Percentiles rank a stretch among this genome's conserved stretches.
phyloP scores from a whole-genome alignment of 306 rosid species.

The Pterocarpus macrocarpus region DNA sequence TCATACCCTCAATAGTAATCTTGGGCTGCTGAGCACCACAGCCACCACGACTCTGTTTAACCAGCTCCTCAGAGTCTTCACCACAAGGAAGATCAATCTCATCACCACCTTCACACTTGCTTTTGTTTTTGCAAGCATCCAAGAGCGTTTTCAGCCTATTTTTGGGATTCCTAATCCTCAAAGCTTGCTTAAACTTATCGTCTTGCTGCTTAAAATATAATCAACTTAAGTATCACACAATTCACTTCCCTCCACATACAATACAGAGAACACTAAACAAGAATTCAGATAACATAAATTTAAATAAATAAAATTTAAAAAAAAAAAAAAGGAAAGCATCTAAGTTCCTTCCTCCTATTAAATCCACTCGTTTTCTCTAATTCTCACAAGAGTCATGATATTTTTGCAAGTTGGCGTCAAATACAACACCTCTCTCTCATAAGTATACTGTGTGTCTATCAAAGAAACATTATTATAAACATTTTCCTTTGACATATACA shows the following conservation, averaged over 20 bases:
- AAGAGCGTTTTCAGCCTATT: slow-evolving; percentile 75
- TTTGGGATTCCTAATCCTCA: slow-evolving; percentile 86
- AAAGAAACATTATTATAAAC: no score
- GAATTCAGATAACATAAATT: neutral
- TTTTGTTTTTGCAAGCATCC: slow-evolving; percentile 90
- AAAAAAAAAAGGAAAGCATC: neutral
- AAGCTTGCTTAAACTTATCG: slow-evolving; percentile 92
- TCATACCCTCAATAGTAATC: slow-evolving; percentile 93
- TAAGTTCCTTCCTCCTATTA: neutral
- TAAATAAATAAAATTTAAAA: no score
- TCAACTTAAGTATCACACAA: neutral
- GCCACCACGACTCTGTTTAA: slow-evolving; percentile 89
- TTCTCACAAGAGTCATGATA: no score
- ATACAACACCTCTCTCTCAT: no score
- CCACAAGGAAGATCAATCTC: slow-evolving; percentile 72
- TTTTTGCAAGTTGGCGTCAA: no score
- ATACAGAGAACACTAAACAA: slow-evolving; percentile 5
- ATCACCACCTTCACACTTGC: slow-evolving; percentile 97
- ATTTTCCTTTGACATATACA: no score
- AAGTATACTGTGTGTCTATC: no score
- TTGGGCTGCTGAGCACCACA: slow-evolving; percentile 99
- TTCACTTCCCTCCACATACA: slow-evolving; percentile 20
- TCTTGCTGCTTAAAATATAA: slow-evolving; percentile 67
- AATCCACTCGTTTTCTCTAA: no score
- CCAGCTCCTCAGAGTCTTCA: slow-evolving; percentile 76